phyloP scores from a whole-genome alignment of 2,329 filamentous ascomycete genomes.

The Chaetomium strumarium region DNA sequence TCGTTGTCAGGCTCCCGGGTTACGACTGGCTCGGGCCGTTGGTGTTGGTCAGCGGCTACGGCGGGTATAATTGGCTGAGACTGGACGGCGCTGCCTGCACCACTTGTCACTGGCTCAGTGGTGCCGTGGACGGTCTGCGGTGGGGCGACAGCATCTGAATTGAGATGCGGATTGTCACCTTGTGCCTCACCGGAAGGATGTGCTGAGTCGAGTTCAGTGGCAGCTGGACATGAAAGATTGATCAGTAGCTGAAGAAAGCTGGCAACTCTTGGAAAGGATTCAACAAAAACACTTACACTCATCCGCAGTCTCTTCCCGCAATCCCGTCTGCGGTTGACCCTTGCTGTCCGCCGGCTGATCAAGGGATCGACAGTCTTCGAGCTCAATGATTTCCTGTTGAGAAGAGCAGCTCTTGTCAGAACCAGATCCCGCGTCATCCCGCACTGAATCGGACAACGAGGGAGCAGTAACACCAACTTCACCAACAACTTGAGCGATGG shows the following conservation, averaged over 20 bases:
- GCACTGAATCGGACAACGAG: background rate
- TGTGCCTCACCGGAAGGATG: slow-evolving; percentile 6
- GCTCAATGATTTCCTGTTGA: slow-evolving; percentile 12
- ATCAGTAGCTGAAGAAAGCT: background rate
- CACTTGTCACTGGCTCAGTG: slow-evolving; percentile 23
- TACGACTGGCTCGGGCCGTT: slow-evolving; percentile 3
- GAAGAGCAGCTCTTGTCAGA: slow-evolving; percentile 9
- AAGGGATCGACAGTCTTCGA: background rate
- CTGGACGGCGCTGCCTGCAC: slow-evolving; percentile 13
- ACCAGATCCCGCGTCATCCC: slow-evolving; percentile 4
- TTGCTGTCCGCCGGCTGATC: slow-evolving; percentile 2
- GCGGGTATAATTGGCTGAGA: slow-evolving; percentile 17
- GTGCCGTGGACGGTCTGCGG: slow-evolving; percentile 13
- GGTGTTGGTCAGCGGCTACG: slow-evolving; percentile 10
- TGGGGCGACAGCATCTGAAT: slow-evolving; percentile 12
- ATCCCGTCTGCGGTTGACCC: background rate
- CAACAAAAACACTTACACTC: slow-evolving; percentile 2
- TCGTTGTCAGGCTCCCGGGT: slow-evolving; percentile 1
- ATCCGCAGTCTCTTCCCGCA: background rate
- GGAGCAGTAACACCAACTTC: slow-evolving; percentile 16
- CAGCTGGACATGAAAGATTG: background rate
- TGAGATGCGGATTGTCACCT: slow-evolving; percentile 3
- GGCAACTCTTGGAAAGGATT: background rate
- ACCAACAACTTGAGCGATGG: slow-evolving; percentile 16
- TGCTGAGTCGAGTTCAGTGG: background rate